Evolutionary conservation across 441 rosid genomes (phyloP), one percentile per base, ranked within the genome.

Genomic region (California macrophylla): DNA sequence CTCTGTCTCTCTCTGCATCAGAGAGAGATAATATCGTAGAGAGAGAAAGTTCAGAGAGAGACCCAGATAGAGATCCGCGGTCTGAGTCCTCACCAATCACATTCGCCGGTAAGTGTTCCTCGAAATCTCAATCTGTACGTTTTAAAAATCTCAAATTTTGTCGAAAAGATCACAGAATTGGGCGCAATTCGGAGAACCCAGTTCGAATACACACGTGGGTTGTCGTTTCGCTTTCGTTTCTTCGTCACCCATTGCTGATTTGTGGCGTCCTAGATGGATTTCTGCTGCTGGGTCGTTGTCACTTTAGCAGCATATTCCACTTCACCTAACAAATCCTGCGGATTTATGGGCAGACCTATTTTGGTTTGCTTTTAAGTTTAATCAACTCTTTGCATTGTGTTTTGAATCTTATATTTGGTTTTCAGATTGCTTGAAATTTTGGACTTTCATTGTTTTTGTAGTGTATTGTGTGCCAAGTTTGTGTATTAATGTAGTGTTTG

Each of bases 281-380:
- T 52, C 64, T 66, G 61, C 61, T 38, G 73, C 66, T 74, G 73
- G 25, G 66, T n/a, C n/a, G n/a, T 58, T 52, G 70, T 74, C 73
- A 42, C 60, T 74, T 52, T 71, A 24, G 61, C 62, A 16, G 40
- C 40, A 34, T 34, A 29, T 74, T 50, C 28, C 70, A 50, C 66
- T 74, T 50, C 69, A 69, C 77, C 73, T 69, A 68, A 74, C 69
- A 21, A 32, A 69, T 42, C 52, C 60, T 29, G 10, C 47, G 42
- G 38, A 40, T 62, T 15, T 6, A 36, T 52, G 63, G 58, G 24
- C 13, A 63, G 34, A 50, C 20, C 72, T 18, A 34, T 42, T 32
- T 29, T 10, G 15, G 54, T 70, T 83, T 80, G 82, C 97, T 52
- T 86, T 91, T 71, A 86, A 88, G 88, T 87, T 80, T 67, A 86